Conservation (phyloP, 73 alveolate species). For the Symbiodinium pilosum region DNA sequence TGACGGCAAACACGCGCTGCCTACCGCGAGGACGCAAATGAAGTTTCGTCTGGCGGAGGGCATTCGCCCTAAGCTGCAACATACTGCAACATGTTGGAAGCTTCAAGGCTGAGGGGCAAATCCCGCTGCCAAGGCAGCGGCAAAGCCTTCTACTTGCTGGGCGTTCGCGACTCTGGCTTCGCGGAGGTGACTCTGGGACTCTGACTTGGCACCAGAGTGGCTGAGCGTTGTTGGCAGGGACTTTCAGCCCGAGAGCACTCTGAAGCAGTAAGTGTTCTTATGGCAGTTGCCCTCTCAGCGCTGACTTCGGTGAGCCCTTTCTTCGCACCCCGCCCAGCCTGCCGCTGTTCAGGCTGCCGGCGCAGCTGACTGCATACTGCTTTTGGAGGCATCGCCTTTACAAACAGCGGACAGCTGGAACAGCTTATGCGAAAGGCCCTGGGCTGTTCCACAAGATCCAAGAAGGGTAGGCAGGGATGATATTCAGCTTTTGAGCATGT, state of each 20-base stretch:
- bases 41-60: conserved; percentile 86
- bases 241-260: conserved; percentile 92
- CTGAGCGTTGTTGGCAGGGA: conserved; percentile 23
- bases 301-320: neutral
- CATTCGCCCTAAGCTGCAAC: neutral
- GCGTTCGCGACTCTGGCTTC: conserved; percentile 71
- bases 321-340: neutral
- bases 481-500: no score
- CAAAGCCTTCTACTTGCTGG: conserved; percentile 80
- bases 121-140: conserved; percentile 37
- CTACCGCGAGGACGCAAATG: conserved; percentile 59
- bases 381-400: conserved; percentile 67
- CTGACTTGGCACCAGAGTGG: neutral
- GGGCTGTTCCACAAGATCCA: conserved; percentile 64
- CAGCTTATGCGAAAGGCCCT: conserved; percentile 21
- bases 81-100: neutral
- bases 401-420: neutral
- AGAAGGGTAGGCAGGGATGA: neutral
- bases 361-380: conserved; percentile 92
- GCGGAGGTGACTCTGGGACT: conserved; percentile 30
- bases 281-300: conserved; percentile 37
- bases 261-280: conserved; percentile 77
- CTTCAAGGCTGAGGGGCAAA: neutral
- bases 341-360: conserved; percentile 57
- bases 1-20: neutral